A percentile compares a stretch with the other conserved stretches of the same genome.
Evolutionary conservation across 768 basidiomycete genomes (phyloP).

Genomic region (Mycena galopus): DNA sequence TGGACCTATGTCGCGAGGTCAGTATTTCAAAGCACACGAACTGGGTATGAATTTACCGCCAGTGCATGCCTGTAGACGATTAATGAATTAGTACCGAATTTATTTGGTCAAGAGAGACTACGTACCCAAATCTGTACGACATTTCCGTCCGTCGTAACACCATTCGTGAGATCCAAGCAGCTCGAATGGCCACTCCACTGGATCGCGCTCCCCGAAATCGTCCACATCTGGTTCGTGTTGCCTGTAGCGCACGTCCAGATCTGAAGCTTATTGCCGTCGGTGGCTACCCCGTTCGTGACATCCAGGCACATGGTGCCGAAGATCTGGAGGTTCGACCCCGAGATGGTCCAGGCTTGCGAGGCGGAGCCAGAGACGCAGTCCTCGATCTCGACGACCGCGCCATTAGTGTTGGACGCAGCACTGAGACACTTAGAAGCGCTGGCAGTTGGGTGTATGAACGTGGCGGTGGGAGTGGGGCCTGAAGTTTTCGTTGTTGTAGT

Average conservation of each 20-base stretch:
- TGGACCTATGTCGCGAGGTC: too few relatives aligned
- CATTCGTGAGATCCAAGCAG: slow-evolving; percentile 31
- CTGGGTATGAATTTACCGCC: too few relatives aligned
- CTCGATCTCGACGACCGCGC: slow-evolving; percentile 19
- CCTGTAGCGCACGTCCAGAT: neutral
- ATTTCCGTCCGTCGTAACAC: slow-evolving; percentile 13
- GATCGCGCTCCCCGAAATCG: slow-evolving; percentile 14
- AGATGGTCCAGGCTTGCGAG: slow-evolving; percentile 21
- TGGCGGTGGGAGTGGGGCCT: slow-evolving; percentile 9
- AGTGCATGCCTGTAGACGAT: too few relatives aligned
- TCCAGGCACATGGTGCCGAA: slow-evolving; percentile 25
- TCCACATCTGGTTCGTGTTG: slow-evolving; percentile 38
- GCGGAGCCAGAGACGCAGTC: slow-evolving; percentile 3
- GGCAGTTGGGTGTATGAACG: slow-evolving; percentile 21
- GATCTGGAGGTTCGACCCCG: slow-evolving; percentile 36
- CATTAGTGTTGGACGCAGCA: slow-evolving; percentile 23
- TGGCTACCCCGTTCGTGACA: neutral
- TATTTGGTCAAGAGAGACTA: neutral
- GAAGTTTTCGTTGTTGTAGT: neutral
- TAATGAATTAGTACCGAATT: too few relatives aligned
- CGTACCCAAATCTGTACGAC: slow-evolving; percentile 13
- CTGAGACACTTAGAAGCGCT: slow-evolving; percentile 24
- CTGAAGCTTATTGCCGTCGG: neutral
- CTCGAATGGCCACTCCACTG: slow-evolving; percentile 19
- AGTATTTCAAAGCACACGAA: too few relatives aligned